Conservation (phyloP, 2,329 filamentous ascomycete species). For the Diplodia mutila region DNA sequence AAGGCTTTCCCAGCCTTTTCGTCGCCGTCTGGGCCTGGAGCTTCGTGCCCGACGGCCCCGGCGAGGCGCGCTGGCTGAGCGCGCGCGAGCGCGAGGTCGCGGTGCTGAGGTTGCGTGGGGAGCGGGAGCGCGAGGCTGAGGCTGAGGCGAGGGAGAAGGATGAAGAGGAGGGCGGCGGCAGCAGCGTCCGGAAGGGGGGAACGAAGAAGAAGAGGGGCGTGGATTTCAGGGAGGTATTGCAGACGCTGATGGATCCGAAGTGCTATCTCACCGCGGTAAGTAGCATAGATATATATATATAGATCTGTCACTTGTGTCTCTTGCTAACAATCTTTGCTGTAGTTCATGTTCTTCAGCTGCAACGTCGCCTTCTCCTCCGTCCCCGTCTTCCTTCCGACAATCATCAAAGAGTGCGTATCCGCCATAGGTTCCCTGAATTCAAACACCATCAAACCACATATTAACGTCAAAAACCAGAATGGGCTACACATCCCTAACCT, state of each 20-base stretch:
- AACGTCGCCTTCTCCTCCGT: conserved; percentile 89
- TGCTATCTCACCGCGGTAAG: conserved; percentile 71
- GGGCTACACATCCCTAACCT: conserved; percentile 69
- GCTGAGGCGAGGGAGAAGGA: conserved; percentile 37
- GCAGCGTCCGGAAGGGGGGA: conserved; percentile 9
- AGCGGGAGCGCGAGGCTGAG: conserved; percentile 45
- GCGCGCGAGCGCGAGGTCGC: conserved; percentile 65
- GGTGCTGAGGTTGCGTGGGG: conserved; percentile 65
- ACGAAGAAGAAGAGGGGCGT: conserved; percentile 43
- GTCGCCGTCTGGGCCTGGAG: conserved; percentile 74
- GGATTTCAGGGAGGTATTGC: conserved; percentile 60
- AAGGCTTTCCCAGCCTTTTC: conserved; percentile 82
- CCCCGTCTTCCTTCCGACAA: conserved; percentile 84
- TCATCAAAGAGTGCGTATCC: conserved; percentile 61
- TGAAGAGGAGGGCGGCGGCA: conserved; percentile 18
- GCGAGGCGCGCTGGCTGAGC: conserved; percentile 48
- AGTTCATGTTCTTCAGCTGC: conserved; percentile 79
- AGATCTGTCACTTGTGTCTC: no score
- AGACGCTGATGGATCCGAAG: conserved; percentile 67
- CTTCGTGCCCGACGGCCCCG: conserved; percentile 75
- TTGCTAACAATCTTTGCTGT: neutral
- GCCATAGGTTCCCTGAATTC: no score
- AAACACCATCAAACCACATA: no score
- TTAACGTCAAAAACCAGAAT: conserved; percentile 50
- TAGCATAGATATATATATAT: conserved; percentile 25